Evolutionary conservation across 2,329 filamentous ascomycete genomes (phyloP).

Genomic region (Sordariomycetes sp.): DNA sequence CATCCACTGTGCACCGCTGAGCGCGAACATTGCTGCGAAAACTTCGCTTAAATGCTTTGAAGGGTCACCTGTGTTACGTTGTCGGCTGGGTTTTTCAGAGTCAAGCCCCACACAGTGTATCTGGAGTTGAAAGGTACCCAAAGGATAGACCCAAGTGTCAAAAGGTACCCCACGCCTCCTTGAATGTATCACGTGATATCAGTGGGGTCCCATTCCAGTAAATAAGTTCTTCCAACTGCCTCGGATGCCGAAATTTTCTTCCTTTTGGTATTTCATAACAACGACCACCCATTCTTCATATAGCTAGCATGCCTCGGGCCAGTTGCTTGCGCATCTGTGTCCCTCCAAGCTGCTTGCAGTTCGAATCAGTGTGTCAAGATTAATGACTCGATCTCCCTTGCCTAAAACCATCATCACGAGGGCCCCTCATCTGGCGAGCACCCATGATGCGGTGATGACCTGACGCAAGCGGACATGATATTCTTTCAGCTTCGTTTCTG

Average conservation of each 20-base stretch:
- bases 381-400: slow-evolving; percentile 36
- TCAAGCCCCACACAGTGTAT: neutral
- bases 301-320: slow-evolving; percentile 18
- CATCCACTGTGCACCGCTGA: neutral
- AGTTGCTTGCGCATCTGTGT: slow-evolving; percentile 9
- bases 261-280: slow-evolving; percentile 16
- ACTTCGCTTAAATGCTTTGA: slow-evolving; percentile 1
- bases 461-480: slow-evolving; percentile 19
- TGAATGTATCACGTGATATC: slow-evolving; percentile 2
- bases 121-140: neutral
- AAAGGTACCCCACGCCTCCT: neutral
- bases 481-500: slow-evolving; percentile 8
- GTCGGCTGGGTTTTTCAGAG: neutral
- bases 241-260: slow-evolving; percentile 5
- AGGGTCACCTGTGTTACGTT: neutral
- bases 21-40: neutral
- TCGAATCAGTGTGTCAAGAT: slow-evolving; percentile 42
- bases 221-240: neutral
- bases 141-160: neutral
- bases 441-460: slow-evolving; percentile 57
- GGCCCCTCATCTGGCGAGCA: slow-evolving; percentile 48
- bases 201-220: neutral
- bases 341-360: slow-evolving; percentile 32
- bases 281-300: slow-evolving; percentile 32
- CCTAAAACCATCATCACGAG: slow-evolving; percentile 58